Evolutionary conservation across 345 rosid genomes (phyloP).

Genomic region (Rhodamnia rubescens): DNA sequence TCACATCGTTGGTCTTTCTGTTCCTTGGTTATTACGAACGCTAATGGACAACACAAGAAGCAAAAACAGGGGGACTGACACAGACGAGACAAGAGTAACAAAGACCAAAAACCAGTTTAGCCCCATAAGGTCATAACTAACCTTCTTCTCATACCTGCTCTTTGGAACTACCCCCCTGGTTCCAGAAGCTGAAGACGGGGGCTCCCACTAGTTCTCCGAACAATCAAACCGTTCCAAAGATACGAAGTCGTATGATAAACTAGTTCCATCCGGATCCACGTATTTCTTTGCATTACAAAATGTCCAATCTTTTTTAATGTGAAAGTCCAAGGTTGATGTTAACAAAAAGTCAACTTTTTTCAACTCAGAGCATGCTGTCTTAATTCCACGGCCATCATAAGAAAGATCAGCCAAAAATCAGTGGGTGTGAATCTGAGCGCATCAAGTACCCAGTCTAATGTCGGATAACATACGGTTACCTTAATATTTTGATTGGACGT

Average conservation of each 20-base stretch:
- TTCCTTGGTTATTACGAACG: neutral
- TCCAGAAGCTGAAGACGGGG: neutral
- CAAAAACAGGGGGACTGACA: neutral
- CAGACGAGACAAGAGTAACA: neutral
- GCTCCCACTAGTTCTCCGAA: neutral
- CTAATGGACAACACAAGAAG: neutral
- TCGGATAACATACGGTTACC: rapidly evolving
- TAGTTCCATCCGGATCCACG: neutral
- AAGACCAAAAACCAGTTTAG: neutral
- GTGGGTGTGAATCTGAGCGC: neutral
- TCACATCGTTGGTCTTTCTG: neutral
- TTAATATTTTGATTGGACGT: neutral
- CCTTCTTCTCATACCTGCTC: neutral
- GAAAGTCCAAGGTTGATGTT: neutral
- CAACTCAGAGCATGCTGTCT: neutral
- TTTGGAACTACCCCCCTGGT: neutral
- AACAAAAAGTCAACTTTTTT: neutral
- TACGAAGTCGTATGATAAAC: neutral
- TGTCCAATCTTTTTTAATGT: neutral
- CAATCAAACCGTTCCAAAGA: neutral
- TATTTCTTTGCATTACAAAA: neutral
- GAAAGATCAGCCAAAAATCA: neutral
- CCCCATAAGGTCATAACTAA: neutral
- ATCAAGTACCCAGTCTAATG: neutral
- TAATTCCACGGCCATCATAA: neutral